Evolutionary conservation across 305 asterid genomes (phyloP).

Genomic region (Fraxinus platypoda): DNA sequence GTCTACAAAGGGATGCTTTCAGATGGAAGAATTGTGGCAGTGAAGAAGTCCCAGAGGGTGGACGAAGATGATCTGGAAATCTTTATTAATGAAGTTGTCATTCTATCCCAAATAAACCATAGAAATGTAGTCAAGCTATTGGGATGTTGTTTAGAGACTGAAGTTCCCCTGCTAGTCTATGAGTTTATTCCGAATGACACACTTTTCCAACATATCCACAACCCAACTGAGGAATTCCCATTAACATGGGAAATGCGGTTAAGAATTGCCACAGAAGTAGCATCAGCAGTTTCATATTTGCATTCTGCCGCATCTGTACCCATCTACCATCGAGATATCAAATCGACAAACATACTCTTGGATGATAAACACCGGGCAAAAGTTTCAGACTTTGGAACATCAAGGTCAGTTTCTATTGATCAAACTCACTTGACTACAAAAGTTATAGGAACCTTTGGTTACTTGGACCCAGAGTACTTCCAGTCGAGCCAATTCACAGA

Average conservation of each 20-base stretch:
- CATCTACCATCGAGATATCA: neutral
- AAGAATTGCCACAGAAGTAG: neutral
- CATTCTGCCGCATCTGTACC: neutral
- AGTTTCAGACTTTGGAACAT: neutral
- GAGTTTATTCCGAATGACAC: neutral
- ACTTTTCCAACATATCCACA: slow-evolving; percentile 1
- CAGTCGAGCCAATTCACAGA: neutral
- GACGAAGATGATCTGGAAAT: slow-evolving; percentile 1
- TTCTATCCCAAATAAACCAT: slow-evolving; percentile 15
- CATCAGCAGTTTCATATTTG: neutral
- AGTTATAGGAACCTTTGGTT: neutral
- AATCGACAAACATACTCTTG: neutral
- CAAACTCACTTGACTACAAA: neutral
- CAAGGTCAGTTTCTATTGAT: neutral
- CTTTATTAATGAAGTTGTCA: slow-evolving; percentile 17
- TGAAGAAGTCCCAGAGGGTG: slow-evolving; percentile 3
- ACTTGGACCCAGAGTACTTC: neutral
- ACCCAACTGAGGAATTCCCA: neutral
- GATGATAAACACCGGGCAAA: neutral
- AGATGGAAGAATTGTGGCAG: slow-evolving; percentile 17
- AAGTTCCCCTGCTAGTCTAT: neutral
- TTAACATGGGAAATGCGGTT: neutral
- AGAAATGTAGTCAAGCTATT: neutral
- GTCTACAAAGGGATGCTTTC: slow-evolving; percentile 19
- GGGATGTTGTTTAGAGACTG: neutral